Evolutionary conservation across 2,329 filamentous ascomycete species (phyloP).

Genomic region (Pseudopithomyces chartarum): DNA sequence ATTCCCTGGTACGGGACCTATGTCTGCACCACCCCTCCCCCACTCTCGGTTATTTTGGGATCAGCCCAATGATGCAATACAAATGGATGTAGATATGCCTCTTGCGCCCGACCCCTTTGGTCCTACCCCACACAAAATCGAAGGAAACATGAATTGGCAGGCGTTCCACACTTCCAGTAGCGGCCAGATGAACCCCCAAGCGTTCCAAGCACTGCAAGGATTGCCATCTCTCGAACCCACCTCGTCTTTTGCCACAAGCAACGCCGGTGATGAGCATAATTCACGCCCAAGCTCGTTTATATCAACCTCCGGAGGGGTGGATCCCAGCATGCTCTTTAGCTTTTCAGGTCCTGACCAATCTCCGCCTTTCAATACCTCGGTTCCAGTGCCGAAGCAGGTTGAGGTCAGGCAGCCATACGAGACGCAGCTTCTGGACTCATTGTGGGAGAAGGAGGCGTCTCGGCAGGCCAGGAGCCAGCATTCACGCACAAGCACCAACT

Average conservation of each 20-base stretch:
- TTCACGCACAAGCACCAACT: constrained; percentile 47
- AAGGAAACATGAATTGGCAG: constrained; percentile 38
- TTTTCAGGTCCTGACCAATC: constrained; percentile 39
- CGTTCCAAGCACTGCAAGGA: constrained; percentile 40
- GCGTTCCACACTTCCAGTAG: constrained; percentile 32
- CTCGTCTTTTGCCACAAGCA: constrained; percentile 29
- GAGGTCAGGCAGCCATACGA: constrained; percentile 46
- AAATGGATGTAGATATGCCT: constrained; percentile 44
- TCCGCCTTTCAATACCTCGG: constrained; percentile 34
- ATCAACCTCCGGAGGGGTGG: constrained; percentile 48
- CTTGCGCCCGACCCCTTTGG: constrained; percentile 40
- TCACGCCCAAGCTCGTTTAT: constrained; percentile 39
- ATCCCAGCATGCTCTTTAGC: constrained; percentile 55
- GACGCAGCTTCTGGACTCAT: constrained; percentile 40
- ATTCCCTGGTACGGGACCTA: constrained; percentile 56
- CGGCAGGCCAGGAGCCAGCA: constrained; percentile 41
- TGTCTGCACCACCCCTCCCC: constrained; percentile 62
- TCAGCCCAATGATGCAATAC: constrained; percentile 30
- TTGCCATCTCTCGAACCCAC: constrained; percentile 29
- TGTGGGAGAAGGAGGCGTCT: constrained; percentile 39
- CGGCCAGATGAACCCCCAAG: constrained; percentile 39
- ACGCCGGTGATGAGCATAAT: constrained; percentile 19
- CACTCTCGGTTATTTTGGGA: constrained; percentile 52
- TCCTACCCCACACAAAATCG: constrained; percentile 41
- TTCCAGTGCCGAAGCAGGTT: constrained; percentile 22